These are phyloP conservation scores for Citrus medica DNA, from an alignment of 345 rosid species.

Conservation along the genomic window DNA sequence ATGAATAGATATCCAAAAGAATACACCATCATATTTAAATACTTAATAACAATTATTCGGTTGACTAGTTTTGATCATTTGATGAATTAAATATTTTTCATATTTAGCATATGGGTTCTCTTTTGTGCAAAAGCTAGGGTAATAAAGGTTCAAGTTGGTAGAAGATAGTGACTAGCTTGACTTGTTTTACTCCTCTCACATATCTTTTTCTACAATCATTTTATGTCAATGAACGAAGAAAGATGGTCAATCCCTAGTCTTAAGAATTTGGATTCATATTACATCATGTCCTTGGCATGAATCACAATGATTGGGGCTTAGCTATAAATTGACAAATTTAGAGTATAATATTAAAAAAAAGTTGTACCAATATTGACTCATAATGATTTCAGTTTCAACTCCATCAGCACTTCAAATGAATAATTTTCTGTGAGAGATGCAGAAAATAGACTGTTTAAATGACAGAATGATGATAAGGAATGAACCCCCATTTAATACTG, in stretches of 20 bases:
- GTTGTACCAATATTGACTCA: neutral
- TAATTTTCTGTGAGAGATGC: neutral
- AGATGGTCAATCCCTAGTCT: neutral
- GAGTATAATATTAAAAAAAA: no score
- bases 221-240: neutral
- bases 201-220: neutral
- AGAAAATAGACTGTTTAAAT: slow-evolving; percentile 4
- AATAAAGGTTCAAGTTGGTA: neutral
- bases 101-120: neutral
- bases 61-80: neutral
- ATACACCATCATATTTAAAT: neutral
- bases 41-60: neutral
- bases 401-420: neutral
- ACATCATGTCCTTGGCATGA: neutral
- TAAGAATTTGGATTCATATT: neutral
- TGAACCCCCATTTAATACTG: slow-evolving; percentile 1
- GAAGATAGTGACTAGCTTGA: neutral
- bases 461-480: slow-evolving; percentile 14
- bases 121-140: neutral
- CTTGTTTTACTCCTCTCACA: neutral
- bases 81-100: neutral
- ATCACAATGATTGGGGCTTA: neutral
- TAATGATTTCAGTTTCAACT: neutral
- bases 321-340: neutral
- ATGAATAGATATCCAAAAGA: no score